Percentiles rank a stretch among this genome's conserved stretches.
Evolutionary conservation across 129 eudicot species (phyloP).

Genomic region (Pulicaria dysenterica): DNA sequence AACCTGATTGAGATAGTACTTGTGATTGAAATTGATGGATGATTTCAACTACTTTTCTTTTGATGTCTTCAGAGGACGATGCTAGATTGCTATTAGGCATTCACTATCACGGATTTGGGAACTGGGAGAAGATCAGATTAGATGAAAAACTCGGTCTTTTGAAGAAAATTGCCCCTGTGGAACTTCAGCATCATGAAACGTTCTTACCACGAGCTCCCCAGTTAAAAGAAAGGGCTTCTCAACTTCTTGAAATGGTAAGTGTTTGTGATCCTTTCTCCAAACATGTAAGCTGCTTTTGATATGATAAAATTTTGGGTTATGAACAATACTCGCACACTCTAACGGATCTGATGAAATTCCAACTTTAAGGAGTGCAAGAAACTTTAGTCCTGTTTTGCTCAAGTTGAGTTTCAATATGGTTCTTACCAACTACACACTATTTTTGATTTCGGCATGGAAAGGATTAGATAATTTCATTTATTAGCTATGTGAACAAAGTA

Average conservation of each 20-base stretch:
- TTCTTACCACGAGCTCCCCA: constrained; percentile 98
- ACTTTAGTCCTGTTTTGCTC: too few relatives aligned
- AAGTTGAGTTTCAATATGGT: too few relatives aligned
- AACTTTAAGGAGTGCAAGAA: too few relatives aligned
- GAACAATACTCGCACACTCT: too few relatives aligned
- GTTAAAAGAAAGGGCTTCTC: constrained; percentile 91
- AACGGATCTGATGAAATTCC: too few relatives aligned
- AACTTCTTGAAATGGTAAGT: constrained; percentile 95
- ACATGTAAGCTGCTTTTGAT: background rate
- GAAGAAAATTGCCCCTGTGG: constrained; percentile 97
- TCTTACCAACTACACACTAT: too few relatives aligned
- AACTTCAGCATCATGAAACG: constrained; percentile 98
- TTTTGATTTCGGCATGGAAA: too few relatives aligned
- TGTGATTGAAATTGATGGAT: background rate
- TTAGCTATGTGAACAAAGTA: too few relatives aligned
- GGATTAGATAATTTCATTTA: too few relatives aligned
- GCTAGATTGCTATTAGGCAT: constrained; percentile 91
- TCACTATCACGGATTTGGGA: constrained; percentile 94
- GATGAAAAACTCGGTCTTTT: constrained; percentile 86
- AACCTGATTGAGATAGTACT: background rate
- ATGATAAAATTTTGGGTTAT: background rate
- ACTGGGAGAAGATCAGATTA: constrained; percentile 91
- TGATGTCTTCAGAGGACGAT: constrained; percentile 76
- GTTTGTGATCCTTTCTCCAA: constrained; percentile 8
- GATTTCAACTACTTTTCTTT: constrained; percentile 13